Percentiles rank a stretch among this genome's conserved stretches.
These are phyloP conservation scores for Penicillium macrosclerotiorum DNA, from an alignment of 495 filamentous ascomycete species.

Conservation along the genomic window DNA sequence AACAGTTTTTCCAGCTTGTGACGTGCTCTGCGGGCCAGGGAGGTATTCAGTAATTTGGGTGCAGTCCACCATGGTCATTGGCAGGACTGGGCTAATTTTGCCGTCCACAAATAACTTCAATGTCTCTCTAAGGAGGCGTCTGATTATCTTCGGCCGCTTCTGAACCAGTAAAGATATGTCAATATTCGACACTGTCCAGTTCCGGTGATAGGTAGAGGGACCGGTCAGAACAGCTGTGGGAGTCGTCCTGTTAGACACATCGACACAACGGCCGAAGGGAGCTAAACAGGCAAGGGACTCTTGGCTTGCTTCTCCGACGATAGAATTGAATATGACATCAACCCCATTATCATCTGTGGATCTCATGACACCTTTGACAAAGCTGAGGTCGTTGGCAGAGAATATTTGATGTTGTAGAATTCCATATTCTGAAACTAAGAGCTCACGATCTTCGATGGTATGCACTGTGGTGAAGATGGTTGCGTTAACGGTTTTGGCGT, in stretches of 20 bases:
- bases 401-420: conserved; percentile 48
- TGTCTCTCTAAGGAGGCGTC: conserved; percentile 1
- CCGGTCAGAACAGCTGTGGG: conserved; percentile 14
- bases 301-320: conserved; percentile 40
- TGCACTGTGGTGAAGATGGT: conserved; percentile 47
- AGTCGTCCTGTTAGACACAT: conserved; percentile 41
- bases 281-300: conserved; percentile 50
- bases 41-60: conserved; percentile 11
- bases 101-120: conserved; percentile 6
- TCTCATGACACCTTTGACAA: conserved; percentile 44
- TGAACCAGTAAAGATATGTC: conserved; percentile 24
- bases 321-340: conserved; percentile 54
- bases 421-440: conserved; percentile 33
- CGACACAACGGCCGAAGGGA: conserved; percentile 45
- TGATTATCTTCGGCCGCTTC: conserved; percentile 2
- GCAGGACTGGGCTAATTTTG: conserved; percentile 3
- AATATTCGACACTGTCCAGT: conserved; percentile 23
- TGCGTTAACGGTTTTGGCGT: conserved; percentile 33
- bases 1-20: conserved; percentile 8
- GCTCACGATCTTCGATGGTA: conserved; percentile 34
- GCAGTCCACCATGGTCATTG: conserved; percentile 6
- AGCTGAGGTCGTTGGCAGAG: conserved; percentile 45
- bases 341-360: conserved; percentile 52
- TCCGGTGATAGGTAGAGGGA: conserved; percentile 13
- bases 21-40: neutral